Evolutionary conservation across 441 rosid species (phyloP).

Genomic region (Pelargonium myrrhifolium): DNA sequence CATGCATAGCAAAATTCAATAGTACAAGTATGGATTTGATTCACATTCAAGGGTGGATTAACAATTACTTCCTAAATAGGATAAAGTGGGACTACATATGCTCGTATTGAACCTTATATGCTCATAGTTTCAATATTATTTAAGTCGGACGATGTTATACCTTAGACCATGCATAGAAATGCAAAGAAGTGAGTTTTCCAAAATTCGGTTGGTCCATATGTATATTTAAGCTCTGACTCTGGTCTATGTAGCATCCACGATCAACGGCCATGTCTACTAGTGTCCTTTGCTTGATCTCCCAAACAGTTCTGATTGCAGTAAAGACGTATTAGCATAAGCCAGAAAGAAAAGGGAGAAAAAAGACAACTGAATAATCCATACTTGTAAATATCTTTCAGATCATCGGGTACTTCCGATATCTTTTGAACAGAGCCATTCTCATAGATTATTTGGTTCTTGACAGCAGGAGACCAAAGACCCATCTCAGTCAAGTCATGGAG

Average conservation of each 20-base stretch:
- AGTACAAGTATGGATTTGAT: no score
- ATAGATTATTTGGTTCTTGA: slow-evolving; percentile 64
- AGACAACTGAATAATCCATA: slow-evolving; percentile 22
- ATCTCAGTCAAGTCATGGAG: slow-evolving; percentile 80
- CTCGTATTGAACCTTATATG: no score
- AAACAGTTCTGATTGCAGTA: slow-evolving; percentile 55
- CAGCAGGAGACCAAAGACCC: slow-evolving; percentile 71
- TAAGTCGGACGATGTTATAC: no score
- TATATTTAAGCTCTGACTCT: slow-evolving; percentile 85
- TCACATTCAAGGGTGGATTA: no score
- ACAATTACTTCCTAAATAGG: no score
- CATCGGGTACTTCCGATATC: slow-evolving; percentile 59
- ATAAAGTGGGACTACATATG: no score
- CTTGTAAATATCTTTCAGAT: slow-evolving; percentile 70
- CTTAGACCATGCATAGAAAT: slow-evolving; percentile 80
- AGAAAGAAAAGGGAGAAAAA: background rate
- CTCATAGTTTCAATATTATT: no score
- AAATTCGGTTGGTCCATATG: slow-evolving; percentile 88
- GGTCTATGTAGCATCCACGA: slow-evolving; percentile 85
- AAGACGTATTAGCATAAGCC: slow-evolving; percentile 4
- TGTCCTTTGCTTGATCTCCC: slow-evolving; percentile 92
- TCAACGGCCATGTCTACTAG: slow-evolving; percentile 88
- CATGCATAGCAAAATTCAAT: no score
- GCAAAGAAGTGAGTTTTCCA: slow-evolving; percentile 73
- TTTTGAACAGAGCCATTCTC: slow-evolving; percentile 72